Evolutionary conservation across 306 rosid species (phyloP), one percentile per base, ranked within the genome.

Genomic region (Begonia loranthoides): DNA sequence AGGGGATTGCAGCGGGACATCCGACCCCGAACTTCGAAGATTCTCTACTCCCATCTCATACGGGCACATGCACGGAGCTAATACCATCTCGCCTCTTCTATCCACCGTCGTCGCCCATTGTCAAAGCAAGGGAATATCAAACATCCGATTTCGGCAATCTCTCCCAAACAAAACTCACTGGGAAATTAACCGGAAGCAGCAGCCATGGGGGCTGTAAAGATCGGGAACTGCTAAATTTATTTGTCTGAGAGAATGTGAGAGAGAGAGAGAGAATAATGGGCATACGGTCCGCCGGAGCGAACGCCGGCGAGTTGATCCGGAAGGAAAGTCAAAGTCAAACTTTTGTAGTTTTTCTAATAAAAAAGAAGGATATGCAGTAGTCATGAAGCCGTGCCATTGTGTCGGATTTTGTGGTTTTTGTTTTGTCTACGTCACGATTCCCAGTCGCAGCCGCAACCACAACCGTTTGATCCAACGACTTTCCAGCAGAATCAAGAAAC

Each of bases 161-260:
- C 36, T 28, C 36, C 5, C 8, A 28, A 28, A 28, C 36, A 28
- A 28, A 28, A 28, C 36, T 28, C 36, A 28, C 83, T 50, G 71
- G 50, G 57, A 62, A 34, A 56, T 54, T 64, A 69, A 51, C 58
- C 6, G 68, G 63, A 39, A 57, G 66, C 12, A 69, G 57, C 15
- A 59, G 28, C 43, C 6, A 6, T 3, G 47, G n/a, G 15, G 47
- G 15, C 1, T 53, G 39, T 24, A 24, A 54, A 48, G 73, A 67
- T 21, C 61, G 66, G 55, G 65, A 70, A 78, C 76, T 82, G 43
- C 47, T 82, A 39, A 75, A 78, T 38, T 78, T 78, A 14, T 75
- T 82, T 24, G 57, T 67, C 28, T 77, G 69, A 57, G 4, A 22
- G 33, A 51, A 34, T 9, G 44, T 17, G 17, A 36, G 47, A 0